Percentiles rank a stretch among this genome's conserved stretches.
Evolutionary conservation across 1,284 basidiomycete genomes (phyloP).

Genomic region (Tylopilus orsonianus): DNA sequence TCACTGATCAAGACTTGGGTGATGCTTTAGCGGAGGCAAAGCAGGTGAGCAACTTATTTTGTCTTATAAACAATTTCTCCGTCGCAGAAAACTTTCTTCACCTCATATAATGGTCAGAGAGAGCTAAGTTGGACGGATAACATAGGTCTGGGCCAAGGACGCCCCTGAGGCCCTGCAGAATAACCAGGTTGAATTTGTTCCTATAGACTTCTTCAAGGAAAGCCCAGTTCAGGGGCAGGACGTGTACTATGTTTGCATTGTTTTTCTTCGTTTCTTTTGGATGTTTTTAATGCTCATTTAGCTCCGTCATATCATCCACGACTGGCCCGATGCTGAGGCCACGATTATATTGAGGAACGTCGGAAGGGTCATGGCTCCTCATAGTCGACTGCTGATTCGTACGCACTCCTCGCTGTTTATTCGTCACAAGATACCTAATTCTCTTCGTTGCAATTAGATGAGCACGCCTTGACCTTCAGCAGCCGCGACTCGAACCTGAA

Average conservation of each 20-base stretch:
- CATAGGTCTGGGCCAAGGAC: slow-evolving; percentile 37
- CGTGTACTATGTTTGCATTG: slow-evolving; percentile 44
- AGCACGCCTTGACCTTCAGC: slow-evolving; percentile 15
- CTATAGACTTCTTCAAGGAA: slow-evolving; percentile 46
- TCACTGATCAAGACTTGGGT: too few relatives aligned
- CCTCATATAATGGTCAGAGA: not conserved
- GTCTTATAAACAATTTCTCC: too few relatives aligned
- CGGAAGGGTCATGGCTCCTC: slow-evolving; percentile 17
- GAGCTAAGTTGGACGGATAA: slow-evolving; percentile 1
- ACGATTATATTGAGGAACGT: slow-evolving; percentile 21
- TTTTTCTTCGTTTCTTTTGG: not conserved
- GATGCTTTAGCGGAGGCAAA: too few relatives aligned
- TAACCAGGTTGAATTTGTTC: slow-evolving; percentile 38
- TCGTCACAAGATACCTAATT: not conserved
- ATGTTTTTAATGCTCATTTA: slow-evolving; percentile 1
- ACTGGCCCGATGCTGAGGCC: slow-evolving; percentile 29
- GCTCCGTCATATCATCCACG: slow-evolving; percentile 28
- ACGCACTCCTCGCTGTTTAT: not conserved
- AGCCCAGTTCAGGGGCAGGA: slow-evolving; percentile 40
- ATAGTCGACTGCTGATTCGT: slow-evolving; percentile 31
- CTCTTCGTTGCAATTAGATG: slow-evolving; percentile 12
- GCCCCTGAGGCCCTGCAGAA: slow-evolving; percentile 36
- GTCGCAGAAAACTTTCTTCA: too few relatives aligned
- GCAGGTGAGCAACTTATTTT: too few relatives aligned
- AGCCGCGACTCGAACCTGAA: slow-evolving; percentile 4